Conservation (phyloP, 129 eudicot genomes). For the Kitagawia praeruptora region DNA sequence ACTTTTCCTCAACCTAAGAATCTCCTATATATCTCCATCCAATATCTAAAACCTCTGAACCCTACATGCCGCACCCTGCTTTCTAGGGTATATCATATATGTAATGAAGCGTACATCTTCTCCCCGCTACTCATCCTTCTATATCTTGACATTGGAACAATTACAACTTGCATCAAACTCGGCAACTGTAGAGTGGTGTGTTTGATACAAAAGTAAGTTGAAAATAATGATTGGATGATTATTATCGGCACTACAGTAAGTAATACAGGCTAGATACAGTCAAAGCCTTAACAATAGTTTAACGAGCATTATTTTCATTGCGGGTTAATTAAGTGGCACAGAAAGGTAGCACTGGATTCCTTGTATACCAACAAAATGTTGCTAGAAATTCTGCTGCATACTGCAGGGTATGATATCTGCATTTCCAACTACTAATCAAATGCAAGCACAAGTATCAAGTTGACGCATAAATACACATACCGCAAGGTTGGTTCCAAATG, state of each 20-base stretch:
- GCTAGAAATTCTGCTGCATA: not conserved
- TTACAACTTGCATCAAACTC: not conserved
- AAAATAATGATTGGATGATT: not conserved
- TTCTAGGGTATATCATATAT: not conserved
- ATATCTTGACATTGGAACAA: not conserved
- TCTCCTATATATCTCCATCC: not conserved
- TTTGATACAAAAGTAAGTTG: not conserved
- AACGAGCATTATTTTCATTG: not conserved
- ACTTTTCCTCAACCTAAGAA: not conserved
- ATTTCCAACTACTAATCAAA: not conserved
- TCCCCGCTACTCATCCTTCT: not conserved
- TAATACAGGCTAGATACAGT: not conserved
- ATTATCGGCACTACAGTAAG: not conserved
- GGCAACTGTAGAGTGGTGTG: not conserved
- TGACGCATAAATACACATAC: conserved; percentile 37
- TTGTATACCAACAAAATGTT: not conserved
- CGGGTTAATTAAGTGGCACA: not conserved
- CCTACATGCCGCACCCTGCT: too few species aligned
- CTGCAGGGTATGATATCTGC: not conserved
- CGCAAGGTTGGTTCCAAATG: conserved; percentile 72
- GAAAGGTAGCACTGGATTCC: not conserved
- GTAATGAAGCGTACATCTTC: not conserved
- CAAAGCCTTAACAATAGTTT: not conserved
- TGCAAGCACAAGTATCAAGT: not conserved
- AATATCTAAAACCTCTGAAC: not conserved